These are phyloP conservation scores for Typha latifolia DNA, from an alignment of 176 grass and related monocot genomes.

Conservation along the genomic window DNA sequence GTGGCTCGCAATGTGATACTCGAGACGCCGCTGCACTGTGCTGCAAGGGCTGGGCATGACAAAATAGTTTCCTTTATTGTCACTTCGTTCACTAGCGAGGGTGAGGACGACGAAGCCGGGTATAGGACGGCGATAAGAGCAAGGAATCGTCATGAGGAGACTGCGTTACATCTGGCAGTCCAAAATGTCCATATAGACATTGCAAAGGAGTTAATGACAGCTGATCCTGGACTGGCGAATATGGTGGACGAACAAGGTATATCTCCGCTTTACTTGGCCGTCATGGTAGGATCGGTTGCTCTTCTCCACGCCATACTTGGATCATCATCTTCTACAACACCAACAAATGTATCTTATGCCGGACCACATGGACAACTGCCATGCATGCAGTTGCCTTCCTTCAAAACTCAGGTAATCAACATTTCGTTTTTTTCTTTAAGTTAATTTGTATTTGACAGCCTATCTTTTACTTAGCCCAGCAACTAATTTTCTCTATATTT, in stretches of 20 bases:
- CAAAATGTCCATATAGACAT: not conserved
- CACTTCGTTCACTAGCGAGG: too few species aligned
- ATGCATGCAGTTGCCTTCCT: slow-evolving; percentile 35
- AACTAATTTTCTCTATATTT: too few species aligned
- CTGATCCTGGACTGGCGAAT: not conserved
- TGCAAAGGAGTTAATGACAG: slow-evolving; percentile 4
- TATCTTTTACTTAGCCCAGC: too few species aligned
- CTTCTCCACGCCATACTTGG: slow-evolving; percentile 7
- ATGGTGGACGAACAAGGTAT: not conserved
- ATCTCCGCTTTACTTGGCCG: slow-evolving; percentile 37
- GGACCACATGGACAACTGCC: slow-evolving; percentile 21
- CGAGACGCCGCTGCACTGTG: too few species aligned
- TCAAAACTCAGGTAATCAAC: too few species aligned
- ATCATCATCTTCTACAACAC: not conserved
- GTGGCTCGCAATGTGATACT: too few species aligned
- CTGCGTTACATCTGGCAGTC: slow-evolving; percentile 31
- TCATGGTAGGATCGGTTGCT: not conserved
- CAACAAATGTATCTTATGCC: not conserved
- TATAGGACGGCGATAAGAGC: not conserved
- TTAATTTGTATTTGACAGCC: too few species aligned
- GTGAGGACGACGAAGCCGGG: too few species aligned
- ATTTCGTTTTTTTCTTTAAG: too few species aligned
- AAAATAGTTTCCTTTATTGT: too few species aligned
- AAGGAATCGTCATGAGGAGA: slow-evolving; percentile 21
- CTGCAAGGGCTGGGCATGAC: too few species aligned